A percentile compares a stretch with the other conserved stretches of the same genome.
phyloP scores from a whole-genome alignment of 2,329 filamentous ascomycete species.

The Colletotrichum sp. region DNA sequence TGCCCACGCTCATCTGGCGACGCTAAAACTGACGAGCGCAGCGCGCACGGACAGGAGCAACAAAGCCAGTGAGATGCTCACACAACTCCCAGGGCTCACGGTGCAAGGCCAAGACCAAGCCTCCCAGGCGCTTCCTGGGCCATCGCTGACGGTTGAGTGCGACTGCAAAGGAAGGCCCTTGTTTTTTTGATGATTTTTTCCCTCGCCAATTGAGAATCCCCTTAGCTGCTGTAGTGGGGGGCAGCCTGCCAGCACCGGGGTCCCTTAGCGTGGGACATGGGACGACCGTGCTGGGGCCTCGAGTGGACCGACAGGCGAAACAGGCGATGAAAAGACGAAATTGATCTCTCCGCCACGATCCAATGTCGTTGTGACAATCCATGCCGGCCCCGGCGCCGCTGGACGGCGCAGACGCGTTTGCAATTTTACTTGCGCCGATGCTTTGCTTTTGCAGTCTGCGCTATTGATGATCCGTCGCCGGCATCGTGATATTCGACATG shows the following conservation, averaged over 20 bases:
- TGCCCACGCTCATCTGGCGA: neutral
- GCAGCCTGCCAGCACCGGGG: neutral
- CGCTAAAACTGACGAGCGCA: slow-evolving; percentile 13
- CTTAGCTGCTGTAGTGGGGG: neutral
- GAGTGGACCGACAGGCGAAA: slow-evolving; percentile 15
- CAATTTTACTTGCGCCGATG: slow-evolving; percentile 9
- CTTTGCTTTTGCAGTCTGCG: slow-evolving; percentile 15
- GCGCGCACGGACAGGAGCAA: slow-evolving; percentile 12
- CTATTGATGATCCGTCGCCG: slow-evolving; percentile 11
- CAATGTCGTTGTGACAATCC: slow-evolving; percentile 17
- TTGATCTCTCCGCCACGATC: slow-evolving; percentile 19
- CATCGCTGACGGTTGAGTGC: neutral
- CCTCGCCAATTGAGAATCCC: neutral
- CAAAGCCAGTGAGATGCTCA: slow-evolving; percentile 1
- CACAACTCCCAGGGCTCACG: neutral
- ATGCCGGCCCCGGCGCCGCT: neutral
- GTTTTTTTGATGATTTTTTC: neutral
- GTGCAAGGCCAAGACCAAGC: neutral
- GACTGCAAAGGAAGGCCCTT: neutral
- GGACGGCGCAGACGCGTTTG: neutral
- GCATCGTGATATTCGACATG: neutral
- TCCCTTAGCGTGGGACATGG: slow-evolving; percentile 14
- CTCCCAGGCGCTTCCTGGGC: neutral
- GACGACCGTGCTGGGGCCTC: slow-evolving; percentile 11
- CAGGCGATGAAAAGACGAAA: slow-evolving; percentile 19